Evolutionary conservation across 495 filamentous ascomycete species (phyloP).

Genomic region (Daldinia concentrica): DNA sequence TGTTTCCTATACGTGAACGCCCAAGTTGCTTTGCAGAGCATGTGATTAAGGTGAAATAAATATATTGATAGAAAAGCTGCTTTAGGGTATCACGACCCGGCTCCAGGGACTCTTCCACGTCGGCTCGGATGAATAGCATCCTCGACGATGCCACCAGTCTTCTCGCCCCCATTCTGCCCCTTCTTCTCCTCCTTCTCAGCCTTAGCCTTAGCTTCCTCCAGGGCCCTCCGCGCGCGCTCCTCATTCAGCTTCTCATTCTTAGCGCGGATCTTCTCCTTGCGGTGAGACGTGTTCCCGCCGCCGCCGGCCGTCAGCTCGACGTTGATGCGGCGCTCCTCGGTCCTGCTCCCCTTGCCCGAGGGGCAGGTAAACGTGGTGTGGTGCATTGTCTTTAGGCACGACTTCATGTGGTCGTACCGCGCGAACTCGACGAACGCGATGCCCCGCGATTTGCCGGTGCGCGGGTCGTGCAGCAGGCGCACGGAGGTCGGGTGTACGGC

Average conservation of each 20-base stretch:
- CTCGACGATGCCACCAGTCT: slow-evolving; percentile 41
- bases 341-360: slow-evolving; percentile 67
- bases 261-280: slow-evolving; percentile 77
- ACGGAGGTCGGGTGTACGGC: slow-evolving; percentile 75
- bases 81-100: slow-evolving; percentile 23
- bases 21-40: neutral
- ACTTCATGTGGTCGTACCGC: slow-evolving; percentile 90
- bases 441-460: slow-evolving; percentile 77
- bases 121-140: slow-evolving; percentile 69
- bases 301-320: slow-evolving; percentile 93
- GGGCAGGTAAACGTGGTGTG: slow-evolving; percentile 71
- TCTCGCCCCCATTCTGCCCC: slow-evolving; percentile 39
- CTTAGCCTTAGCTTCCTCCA: slow-evolving; percentile 62
- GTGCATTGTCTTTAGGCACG: slow-evolving; percentile 87
- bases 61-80: neutral
- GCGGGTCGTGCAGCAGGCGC: slow-evolving; percentile 77
- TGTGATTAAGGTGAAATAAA: neutral
- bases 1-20: neutral
- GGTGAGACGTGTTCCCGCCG: slow-evolving; percentile 76
- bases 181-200: slow-evolving; percentile 60
- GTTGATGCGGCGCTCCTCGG: slow-evolving; percentile 73
- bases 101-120: slow-evolving; percentile 54
- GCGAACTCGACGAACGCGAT: slow-evolving; percentile 95
- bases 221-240: slow-evolving; percentile 67
- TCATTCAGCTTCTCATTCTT: slow-evolving; percentile 92